phyloP scores from a whole-genome alignment of 2,329 filamentous ascomycete genomes.

The Apiospora marii region DNA sequence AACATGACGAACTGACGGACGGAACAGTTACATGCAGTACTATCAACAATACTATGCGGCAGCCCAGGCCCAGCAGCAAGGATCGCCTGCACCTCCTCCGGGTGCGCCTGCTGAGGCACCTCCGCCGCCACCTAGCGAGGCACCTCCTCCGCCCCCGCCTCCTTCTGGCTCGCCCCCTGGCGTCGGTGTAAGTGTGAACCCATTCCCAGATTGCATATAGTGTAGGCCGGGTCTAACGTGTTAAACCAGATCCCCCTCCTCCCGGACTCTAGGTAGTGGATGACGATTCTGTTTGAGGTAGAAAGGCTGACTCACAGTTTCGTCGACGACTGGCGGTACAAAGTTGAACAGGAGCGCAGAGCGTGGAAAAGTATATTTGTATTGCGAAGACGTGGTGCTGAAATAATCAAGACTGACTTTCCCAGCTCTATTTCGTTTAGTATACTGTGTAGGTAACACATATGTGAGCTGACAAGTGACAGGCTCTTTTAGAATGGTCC shows the following conservation, averaged over 20 bases:
- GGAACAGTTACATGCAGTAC: constrained; percentile 67
- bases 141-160: constrained; percentile 63
- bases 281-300: constrained; percentile 23
- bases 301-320: constrained; percentile 20
- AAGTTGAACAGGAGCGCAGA: constrained; percentile 17
- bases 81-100: constrained; percentile 52
- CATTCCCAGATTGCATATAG: constrained; percentile 46
- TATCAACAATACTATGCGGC: constrained; percentile 76
- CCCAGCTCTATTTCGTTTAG: constrained; percentile 6
- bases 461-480: constrained; percentile 17
- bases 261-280: constrained; percentile 54
- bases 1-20: background rate
- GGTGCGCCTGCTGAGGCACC: constrained; percentile 60
- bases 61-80: constrained; percentile 58
- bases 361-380: constrained; percentile 20
- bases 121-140: constrained; percentile 66
- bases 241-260: constrained; percentile 58
- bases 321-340: constrained; percentile 12
- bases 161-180: constrained; percentile 62
- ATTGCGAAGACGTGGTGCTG: constrained; percentile 11
- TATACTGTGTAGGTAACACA: constrained; percentile 21
- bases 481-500: constrained; percentile 9
- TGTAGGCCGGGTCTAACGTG: constrained; percentile 31
- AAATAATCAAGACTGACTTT: constrained; percentile 21
- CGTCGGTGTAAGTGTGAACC: constrained; percentile 64